Conservation (phyloP, 2,329 filamentous ascomycete species). For the Colletotrichum sojae region DNA sequence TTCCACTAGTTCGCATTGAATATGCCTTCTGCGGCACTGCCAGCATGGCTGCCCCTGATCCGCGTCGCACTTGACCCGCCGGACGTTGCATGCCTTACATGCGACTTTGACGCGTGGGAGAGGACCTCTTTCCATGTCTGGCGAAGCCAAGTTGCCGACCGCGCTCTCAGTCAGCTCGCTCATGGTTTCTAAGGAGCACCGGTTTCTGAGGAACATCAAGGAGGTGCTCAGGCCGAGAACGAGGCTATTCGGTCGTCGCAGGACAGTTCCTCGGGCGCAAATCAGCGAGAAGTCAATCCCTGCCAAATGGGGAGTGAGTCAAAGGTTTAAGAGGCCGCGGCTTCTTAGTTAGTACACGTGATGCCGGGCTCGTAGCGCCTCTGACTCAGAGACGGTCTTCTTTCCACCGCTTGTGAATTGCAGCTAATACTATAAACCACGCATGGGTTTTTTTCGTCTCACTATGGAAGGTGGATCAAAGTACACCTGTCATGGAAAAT, state of each 20-base stretch:
- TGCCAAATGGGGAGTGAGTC: neutral
- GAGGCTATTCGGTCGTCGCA: neutral
- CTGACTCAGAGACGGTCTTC: too few relatives aligned
- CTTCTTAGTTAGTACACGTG: neutral
- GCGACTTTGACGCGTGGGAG: constrained; percentile 41
- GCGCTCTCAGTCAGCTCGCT: neutral
- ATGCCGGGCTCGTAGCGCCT: neutral
- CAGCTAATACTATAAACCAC: too few relatives aligned
- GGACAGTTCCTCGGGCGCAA: neutral
- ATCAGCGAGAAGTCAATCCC: neutral
- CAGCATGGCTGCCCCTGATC: constrained; percentile 26
- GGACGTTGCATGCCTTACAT: constrained; percentile 28
- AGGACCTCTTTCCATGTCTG: neutral
- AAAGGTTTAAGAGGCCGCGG: neutral
- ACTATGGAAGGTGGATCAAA: too few relatives aligned
- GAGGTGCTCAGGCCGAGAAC: neutral
- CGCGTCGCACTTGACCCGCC: constrained; percentile 32
- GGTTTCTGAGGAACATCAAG: neutral
- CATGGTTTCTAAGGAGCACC: neutral
- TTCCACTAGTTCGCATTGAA: constrained; percentile 25
- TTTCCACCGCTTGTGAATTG: too few relatives aligned
- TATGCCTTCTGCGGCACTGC: constrained; percentile 29
- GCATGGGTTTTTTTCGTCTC: too few relatives aligned
- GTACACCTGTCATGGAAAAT: too few relatives aligned
- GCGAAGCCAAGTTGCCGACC: neutral